phyloP scores from a whole-genome alignment of 2,329 filamentous ascomycete genomes.

The Lasiodiplodia theobromae region DNA sequence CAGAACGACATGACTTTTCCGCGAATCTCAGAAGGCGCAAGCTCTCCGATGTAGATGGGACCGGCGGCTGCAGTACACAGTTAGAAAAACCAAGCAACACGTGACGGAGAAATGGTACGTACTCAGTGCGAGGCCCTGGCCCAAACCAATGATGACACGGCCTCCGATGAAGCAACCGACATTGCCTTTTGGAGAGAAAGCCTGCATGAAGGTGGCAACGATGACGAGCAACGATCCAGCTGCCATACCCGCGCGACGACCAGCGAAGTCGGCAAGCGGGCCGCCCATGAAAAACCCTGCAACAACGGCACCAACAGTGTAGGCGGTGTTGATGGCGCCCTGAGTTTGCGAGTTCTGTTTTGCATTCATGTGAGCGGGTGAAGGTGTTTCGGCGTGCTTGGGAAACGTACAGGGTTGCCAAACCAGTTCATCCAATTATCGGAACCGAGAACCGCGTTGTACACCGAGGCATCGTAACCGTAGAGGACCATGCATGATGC shows the following conservation, averaged over 20 bases:
- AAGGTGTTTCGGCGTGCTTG: not conserved
- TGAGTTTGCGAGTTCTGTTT: constrained; percentile 50
- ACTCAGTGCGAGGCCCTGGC: constrained; percentile 72
- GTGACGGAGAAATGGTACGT: constrained; percentile 35
- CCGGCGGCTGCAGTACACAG: constrained; percentile 60
- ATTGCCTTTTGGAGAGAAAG: constrained; percentile 66
- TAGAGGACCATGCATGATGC: constrained; percentile 79
- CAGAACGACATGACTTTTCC: constrained; percentile 74
- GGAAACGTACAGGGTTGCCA: constrained; percentile 50
- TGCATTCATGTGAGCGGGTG: not conserved
- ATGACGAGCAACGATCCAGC: constrained; percentile 70
- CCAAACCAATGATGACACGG: constrained; percentile 72
- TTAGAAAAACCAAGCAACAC: not conserved
- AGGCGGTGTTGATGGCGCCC: constrained; percentile 70
- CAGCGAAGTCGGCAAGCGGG: constrained; percentile 67
- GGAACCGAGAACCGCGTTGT: constrained; percentile 74
- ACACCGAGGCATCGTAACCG: constrained; percentile 77
- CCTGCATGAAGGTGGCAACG: constrained; percentile 72
- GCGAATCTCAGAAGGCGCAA: constrained; percentile 69
- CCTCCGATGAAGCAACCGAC: constrained; percentile 73
- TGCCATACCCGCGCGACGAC: constrained; percentile 70
- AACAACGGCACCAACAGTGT: constrained; percentile 74
- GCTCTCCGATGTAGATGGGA: constrained; percentile 74
- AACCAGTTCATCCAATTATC: constrained; percentile 72
- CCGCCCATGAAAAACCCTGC: constrained; percentile 74